Evolutionary conservation across 2,329 filamentous ascomycete genomes (phyloP).

Genomic region (Neopestalotiopsis rosae): DNA sequence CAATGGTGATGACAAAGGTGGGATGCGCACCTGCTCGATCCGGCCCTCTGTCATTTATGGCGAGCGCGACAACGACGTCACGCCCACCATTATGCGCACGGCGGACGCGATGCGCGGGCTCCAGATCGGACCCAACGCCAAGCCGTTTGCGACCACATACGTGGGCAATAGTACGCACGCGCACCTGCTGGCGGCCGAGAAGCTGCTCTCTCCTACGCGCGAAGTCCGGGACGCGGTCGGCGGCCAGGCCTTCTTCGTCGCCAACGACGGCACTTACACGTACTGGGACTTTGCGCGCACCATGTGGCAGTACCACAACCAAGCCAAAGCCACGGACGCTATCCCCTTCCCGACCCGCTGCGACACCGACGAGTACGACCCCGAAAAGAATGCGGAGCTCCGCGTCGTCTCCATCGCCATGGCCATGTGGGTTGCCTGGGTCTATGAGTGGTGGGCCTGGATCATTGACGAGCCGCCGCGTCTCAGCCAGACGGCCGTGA

Average conservation of each 20-base stretch:
- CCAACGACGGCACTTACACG: background rate
- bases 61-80: slow-evolving; percentile 15
- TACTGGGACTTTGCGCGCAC: slow-evolving; percentile 11
- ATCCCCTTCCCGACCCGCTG: background rate
- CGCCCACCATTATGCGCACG: background rate
- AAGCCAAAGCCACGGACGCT: background rate
- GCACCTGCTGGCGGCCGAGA: slow-evolving; percentile 15
- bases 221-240: slow-evolving; percentile 1
- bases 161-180: slow-evolving; percentile 14
- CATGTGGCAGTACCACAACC: slow-evolving; percentile 2
- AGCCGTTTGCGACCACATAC: slow-evolving; percentile 3
- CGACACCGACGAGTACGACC: background rate
- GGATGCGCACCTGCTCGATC: slow-evolving; percentile 13
- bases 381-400: background rate
- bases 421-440: slow-evolving; percentile 9
- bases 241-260: slow-evolving; percentile 10
- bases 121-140: slow-evolving; percentile 9
- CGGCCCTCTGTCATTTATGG: slow-evolving; percentile 3
- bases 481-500: background rate
- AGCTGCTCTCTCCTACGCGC: background rate
- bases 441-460: slow-evolving; percentile 11
- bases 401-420: background rate
- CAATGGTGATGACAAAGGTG: background rate
- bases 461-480: background rate
- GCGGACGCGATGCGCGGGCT: background rate